Conservation (phyloP, 2,329 filamentous ascomycete genomes). For the Pseudocercospora fuligena region DNA sequence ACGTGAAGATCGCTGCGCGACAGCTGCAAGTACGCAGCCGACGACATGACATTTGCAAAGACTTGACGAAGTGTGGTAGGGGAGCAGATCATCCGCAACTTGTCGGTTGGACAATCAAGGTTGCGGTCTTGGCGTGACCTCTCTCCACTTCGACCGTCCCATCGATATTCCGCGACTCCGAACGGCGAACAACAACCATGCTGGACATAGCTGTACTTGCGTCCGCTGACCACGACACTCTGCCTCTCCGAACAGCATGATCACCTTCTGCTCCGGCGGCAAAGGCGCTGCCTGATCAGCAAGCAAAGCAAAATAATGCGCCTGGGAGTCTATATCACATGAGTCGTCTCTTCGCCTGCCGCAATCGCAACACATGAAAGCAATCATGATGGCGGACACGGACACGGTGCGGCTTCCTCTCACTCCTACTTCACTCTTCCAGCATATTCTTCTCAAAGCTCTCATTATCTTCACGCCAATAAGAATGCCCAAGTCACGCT, state of each 20-base stretch:
- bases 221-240: neutral
- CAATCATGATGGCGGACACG: neutral
- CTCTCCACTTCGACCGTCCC: neutral
- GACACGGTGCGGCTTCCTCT: slow-evolving; percentile 9
- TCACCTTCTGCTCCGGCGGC: neutral
- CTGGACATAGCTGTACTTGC: neutral
- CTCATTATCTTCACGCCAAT: neutral
- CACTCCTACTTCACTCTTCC: neutral
- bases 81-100: no score
- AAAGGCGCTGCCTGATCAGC: slow-evolving; percentile 1
- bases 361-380: neutral
- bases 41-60: neutral
- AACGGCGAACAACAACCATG: neutral
- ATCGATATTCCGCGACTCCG: neutral
- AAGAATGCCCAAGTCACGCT: neutral
- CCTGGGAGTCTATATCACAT: neutral
- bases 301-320: neutral
- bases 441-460: neutral
- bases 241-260: neutral
- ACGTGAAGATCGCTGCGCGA: neutral
- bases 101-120: neutral
- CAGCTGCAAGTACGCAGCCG: neutral
- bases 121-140: neutral
- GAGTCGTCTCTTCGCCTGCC: neutral
- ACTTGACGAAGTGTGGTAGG: neutral